Evolutionary conservation across 352 stramenopile species (phyloP), one percentile per base, ranked within the genome.

Genomic region (Pythium sp.): DNA sequence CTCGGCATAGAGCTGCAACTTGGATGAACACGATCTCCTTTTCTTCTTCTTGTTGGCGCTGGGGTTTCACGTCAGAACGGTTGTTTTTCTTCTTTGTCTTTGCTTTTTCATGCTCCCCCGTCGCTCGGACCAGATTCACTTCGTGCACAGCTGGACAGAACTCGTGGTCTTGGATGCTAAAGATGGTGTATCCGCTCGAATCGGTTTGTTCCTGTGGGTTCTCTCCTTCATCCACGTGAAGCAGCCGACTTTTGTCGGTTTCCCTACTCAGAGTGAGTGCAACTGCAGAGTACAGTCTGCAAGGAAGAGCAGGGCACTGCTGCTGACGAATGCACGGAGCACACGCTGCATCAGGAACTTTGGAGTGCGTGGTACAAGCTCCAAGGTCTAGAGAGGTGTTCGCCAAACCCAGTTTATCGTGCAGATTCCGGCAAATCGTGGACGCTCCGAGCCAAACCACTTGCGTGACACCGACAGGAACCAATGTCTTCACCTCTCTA

Each of bases 381-480:
- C 57, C 62, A 7, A 75, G 36, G 43, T 56, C 24, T 34, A 56
- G n/a, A 32, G 24, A 66, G 20, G n/a, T 38, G 18, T 43, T 59
- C n/a, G 61, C 2, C 1, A 82, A 49, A 0, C 64, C 76, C 0
- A 88, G 70, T 28, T 74, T 80, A 14, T 74, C 70, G 30, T 82
- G 65, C 6, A 90, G 63, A 0, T 74, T 72, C 4, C 69, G 71
- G 26, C 79, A 87, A 3, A 81, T 56, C 12, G 62, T 51, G 51
- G 76, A 86, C 7, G 79, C 12, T 6, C 81, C 81, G 1, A 91
- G 72, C 81, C 81, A 91, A 43, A 91, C 57, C 22, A 69, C 34
- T 12, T 67, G 68, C 4, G 51, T 9, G 6, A 26, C 15, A 22
- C 11, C 9, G 26, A n/a, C 11, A 5, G 34, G 46, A 36, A 30